A percentile compares a stretch with the other conserved stretches of the same genome.
Conservation (phyloP, 2,329 filamentous ascomycete genomes). For the Ascochyta lentis region DNA sequence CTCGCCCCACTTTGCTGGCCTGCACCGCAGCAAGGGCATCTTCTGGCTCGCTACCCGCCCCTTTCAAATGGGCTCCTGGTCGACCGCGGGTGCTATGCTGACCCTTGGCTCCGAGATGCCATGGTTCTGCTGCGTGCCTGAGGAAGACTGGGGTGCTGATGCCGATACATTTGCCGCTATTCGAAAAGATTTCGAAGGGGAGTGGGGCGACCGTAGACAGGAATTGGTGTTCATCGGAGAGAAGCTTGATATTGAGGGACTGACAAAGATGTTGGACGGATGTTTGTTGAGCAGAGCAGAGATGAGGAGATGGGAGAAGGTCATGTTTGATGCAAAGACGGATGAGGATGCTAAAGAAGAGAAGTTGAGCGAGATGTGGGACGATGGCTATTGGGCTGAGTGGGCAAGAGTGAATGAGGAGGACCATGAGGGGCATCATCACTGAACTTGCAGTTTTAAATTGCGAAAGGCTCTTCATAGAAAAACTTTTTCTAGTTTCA, state of each 20-base stretch:
- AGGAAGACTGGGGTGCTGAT: slow-evolving; percentile 59
- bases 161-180: slow-evolving; percentile 57
- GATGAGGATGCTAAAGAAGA: slow-evolving; percentile 53
- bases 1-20: slow-evolving; percentile 59
- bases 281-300: slow-evolving; percentile 70
- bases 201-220: slow-evolving; percentile 73
- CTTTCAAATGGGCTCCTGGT: slow-evolving; percentile 65
- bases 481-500: too few species aligned
- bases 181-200: slow-evolving; percentile 57
- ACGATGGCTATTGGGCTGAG: slow-evolving; percentile 65
- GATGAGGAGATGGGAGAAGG: slow-evolving; percentile 50
- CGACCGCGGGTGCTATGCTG: slow-evolving; percentile 69
- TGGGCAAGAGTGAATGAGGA: slow-evolving; percentile 51
- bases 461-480: too few species aligned
- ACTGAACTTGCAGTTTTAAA: background rate
- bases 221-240: slow-evolving; percentile 79
- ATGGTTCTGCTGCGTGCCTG: slow-evolving; percentile 65
- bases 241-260: slow-evolving; percentile 59
- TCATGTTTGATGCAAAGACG: slow-evolving; percentile 43
- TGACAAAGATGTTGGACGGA: slow-evolving; percentile 63
- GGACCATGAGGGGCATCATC: slow-evolving; percentile 18
- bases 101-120: slow-evolving; percentile 65
- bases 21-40: slow-evolving; percentile 70
- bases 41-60: slow-evolving; percentile 67
- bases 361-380: slow-evolving; percentile 59